Base-by-base conservation (phyloP, 2,329 filamentous ascomycete species). In the Calonectria pteridis region DNA sequence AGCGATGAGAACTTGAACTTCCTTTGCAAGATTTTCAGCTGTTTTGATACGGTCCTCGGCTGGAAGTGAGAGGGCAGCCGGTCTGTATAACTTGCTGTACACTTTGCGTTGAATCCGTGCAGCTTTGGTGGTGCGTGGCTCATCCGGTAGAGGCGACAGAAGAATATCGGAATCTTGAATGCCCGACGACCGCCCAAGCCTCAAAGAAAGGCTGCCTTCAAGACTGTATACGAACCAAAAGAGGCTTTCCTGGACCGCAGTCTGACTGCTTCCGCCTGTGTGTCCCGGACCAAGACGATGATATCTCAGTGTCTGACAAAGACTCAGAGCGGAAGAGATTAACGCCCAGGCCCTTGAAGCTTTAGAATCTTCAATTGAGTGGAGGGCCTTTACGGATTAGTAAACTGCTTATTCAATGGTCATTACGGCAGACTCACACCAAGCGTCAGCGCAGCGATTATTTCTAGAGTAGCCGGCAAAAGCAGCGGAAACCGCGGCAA, bases 181-280 rank as follows among this genome's bases (percentile, higher is more conserved):
- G 20, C 75, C 81, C 2, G 85, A 83, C 11, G 79, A 77, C 0
- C 84, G 79, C 11, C 83, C 82, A 13, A 85, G 76, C 14, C 84
- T 79, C 18, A 86, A 74, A 3, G 84, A 84, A 3, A 86, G 75
- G 0, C 83, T 80, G 37, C 83, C 85, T 26, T 86, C 85, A 6
- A 85, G 74, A 13, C 73, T 78, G 49, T 83, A 84, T 7, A 86
- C 79, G 1, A 80, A 75, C 84, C 83, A 85, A 73, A 86, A 86
- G 0, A 86, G 71, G 1, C 35, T 64, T 23, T 58, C 29, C 20
- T 62, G 49, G 0, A 18, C 53, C 3, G 3, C 2, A 29, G 33
- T 58, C 14, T 11, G 2, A 2, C 3, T 0, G 11, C 50, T 14
- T 37, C 35, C 10, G 6, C 2, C 4, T 3, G 20, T 14, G 51